Percentiles rank a stretch among this genome's conserved stretches.
Evolutionary conservation across 1,284 basidiomycete species (phyloP).

Genomic region (Cryptococcus floricola): DNA sequence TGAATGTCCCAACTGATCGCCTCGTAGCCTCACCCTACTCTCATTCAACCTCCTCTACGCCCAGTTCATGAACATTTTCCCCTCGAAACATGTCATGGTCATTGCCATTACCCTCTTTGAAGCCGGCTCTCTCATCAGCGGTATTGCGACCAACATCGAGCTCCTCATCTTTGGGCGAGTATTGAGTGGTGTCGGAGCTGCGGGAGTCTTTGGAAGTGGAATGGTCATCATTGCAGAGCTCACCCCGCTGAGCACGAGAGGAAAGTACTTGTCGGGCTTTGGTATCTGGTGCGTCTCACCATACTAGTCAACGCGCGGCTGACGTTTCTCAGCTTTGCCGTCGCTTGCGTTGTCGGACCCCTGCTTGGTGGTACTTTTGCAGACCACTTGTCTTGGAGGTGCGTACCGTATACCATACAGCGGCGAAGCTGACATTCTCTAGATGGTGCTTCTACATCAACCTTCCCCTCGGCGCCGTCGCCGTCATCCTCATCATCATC

Average conservation of each 20-base stretch:
- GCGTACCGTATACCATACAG: no score
- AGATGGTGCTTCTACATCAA: constrained; percentile 50
- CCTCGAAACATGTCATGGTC: constrained; percentile 49
- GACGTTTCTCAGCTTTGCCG: constrained; percentile 39
- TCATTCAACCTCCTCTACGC: constrained; percentile 49
- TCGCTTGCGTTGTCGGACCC: constrained; percentile 49
- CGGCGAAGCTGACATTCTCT: no score
- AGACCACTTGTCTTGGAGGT: constrained; percentile 16
- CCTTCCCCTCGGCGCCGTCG: constrained; percentile 43
- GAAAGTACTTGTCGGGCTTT: constrained; percentile 35
- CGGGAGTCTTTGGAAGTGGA: constrained; percentile 51
- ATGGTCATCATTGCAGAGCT: constrained; percentile 47
- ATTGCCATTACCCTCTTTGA: constrained; percentile 53
- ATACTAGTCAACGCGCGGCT: no score
- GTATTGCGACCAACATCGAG: constrained; percentile 51
- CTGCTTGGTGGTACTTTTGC: constrained; percentile 51
- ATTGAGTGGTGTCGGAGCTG: constrained; percentile 53
- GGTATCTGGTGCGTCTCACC: constrained; percentile 28
- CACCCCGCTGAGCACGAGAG: constrained; percentile 38
- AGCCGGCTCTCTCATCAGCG: constrained; percentile 56
- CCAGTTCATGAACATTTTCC: constrained; percentile 48
- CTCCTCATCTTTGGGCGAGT: constrained; percentile 54
- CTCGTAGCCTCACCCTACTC: constrained; percentile 42
- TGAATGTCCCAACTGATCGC: constrained; percentile 6
- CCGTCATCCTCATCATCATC: constrained; percentile 27